Conservation (phyloP, 2,329 filamentous ascomycete species). For the Cytospora piceicola region DNA sequence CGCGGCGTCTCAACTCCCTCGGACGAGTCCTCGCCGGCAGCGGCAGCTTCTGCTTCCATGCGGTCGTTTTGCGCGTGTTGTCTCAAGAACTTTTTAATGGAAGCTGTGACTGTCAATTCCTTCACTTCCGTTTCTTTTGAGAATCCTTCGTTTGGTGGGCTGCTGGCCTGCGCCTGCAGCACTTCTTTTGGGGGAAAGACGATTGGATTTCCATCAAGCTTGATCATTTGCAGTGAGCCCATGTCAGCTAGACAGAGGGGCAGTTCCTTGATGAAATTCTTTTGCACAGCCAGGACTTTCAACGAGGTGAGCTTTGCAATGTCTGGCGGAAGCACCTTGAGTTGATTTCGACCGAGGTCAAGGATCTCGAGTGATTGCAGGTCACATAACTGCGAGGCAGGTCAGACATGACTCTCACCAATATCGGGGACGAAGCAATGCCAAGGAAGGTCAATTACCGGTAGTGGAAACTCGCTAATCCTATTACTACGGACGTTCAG, state of each 20-base stretch:
- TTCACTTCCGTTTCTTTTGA: conserved; percentile 67
- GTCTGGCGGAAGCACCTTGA: conserved; percentile 75
- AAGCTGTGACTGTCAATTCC: conserved; percentile 61
- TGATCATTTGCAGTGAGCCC: conserved; percentile 84
- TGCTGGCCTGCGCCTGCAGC: conserved; percentile 61
- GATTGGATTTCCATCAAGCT: conserved; percentile 86
- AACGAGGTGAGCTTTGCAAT: conserved; percentile 81
- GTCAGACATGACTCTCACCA: conserved; percentile 22
- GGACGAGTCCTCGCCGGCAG: conserved; percentile 61
- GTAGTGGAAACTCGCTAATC: conserved; percentile 65
- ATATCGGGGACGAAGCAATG: conserved; percentile 31
- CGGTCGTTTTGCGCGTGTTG: conserved; percentile 56
- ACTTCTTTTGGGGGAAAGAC: conserved; percentile 76
- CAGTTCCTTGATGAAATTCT: conserved; percentile 83
- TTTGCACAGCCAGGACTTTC: conserved; percentile 85
- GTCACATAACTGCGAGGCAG: conserved; percentile 71
- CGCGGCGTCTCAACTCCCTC: conserved; percentile 83
- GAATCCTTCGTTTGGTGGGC: conserved; percentile 58
- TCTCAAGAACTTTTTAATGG: conserved; percentile 65
- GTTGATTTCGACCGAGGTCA: conserved; percentile 87
- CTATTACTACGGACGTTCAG: conserved; percentile 79
- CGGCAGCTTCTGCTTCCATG: conserved; percentile 55
- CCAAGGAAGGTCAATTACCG: conserved; percentile 45
- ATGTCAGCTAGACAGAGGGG: conserved; percentile 87
- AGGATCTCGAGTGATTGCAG: conserved; percentile 88